These are phyloP conservation scores for Dothistroma pini DNA, from an alignment of 2,329 filamentous ascomycete species.

Conservation along the genomic window DNA sequence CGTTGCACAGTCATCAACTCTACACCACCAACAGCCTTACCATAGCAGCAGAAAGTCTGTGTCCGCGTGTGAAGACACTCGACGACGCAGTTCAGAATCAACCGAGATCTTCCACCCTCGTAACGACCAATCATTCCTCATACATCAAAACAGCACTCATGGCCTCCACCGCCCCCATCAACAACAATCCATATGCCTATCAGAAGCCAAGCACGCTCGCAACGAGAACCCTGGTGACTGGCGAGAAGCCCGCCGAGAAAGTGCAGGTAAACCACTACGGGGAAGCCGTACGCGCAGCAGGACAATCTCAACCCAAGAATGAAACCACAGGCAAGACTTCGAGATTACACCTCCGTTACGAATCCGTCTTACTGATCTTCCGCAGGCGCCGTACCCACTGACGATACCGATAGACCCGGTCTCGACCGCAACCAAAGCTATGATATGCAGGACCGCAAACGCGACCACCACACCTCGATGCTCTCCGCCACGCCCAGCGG, in stretches of 20 bases:
- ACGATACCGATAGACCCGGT: slow-evolving; percentile 18
- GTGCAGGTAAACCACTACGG: slow-evolving; percentile 30
- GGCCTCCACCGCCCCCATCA: slow-evolving; percentile 11
- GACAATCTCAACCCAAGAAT: slow-evolving; percentile 1
- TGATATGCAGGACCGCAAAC: slow-evolving; percentile 31
- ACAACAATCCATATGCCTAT: neutral
- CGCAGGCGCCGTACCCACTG: slow-evolving; percentile 2
- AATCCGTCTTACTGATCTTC: neutral
- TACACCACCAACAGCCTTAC: neutral
- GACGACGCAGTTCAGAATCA: neutral
- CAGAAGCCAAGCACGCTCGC: slow-evolving; percentile 5
- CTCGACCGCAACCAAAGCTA: slow-evolving; percentile 31
- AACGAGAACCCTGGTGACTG: slow-evolving; percentile 19
- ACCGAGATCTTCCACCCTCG: slow-evolving; percentile 5
- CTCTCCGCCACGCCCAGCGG: neutral
- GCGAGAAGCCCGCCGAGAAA: slow-evolving; percentile 11
- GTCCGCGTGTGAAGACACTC: neutral
- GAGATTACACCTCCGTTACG: neutral
- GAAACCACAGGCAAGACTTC: slow-evolving; percentile 8
- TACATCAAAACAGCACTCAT: slow-evolving; percentile 7
- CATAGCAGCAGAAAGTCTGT: neutral
- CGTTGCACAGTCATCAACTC: neutral
- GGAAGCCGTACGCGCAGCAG: slow-evolving; percentile 23
- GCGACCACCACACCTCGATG: slow-evolving; percentile 21
- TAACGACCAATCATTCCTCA: slow-evolving; percentile 3